Conservation (phyloP, 352 stramenopile genomes). For the Pythium aristosporum region DNA sequence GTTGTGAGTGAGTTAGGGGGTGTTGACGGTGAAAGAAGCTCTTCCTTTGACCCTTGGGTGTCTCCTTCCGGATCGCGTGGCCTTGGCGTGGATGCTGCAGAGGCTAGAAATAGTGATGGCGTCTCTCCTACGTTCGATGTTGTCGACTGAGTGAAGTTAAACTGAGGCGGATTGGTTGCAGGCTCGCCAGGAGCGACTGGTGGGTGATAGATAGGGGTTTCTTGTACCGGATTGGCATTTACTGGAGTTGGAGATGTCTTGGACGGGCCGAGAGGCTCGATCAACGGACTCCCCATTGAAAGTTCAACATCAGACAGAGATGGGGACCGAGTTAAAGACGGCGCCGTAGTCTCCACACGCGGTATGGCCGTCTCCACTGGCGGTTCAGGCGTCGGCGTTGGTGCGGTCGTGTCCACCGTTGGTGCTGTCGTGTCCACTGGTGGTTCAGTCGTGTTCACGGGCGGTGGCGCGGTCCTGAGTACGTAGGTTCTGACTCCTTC, state of each 20-base stretch:
- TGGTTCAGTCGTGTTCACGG: not conserved
- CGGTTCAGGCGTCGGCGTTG: not conserved
- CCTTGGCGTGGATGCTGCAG: not conserved
- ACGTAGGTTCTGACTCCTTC: no score
- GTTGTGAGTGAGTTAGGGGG: not conserved
- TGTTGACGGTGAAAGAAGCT: not conserved
- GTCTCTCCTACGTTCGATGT: not conserved
- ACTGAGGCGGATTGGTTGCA: not conserved
- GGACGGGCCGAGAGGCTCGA: not conserved
- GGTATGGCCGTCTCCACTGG: not conserved
- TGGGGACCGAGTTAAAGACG: not conserved
- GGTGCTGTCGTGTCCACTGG: not conserved
- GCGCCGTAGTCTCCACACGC: not conserved
- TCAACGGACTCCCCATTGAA: not conserved
- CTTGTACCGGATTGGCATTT: not conserved
- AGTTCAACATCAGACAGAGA: not conserved
- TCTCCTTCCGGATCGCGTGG: not conserved
- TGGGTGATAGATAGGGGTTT: not conserved
- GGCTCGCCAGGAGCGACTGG: not conserved
- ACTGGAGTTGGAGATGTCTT: not conserved
- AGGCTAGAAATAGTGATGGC: not conserved
- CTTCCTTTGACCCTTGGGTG: not conserved
- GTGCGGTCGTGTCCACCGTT: not conserved
- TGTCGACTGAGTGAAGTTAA: not conserved
- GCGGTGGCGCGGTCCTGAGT: slow-evolving; percentile 2